A percentile compares a stretch with the other conserved stretches of the same genome.
Conservation (phyloP, 1,284 basidiomycete genomes). For the Volvariella volvacea region DNA sequence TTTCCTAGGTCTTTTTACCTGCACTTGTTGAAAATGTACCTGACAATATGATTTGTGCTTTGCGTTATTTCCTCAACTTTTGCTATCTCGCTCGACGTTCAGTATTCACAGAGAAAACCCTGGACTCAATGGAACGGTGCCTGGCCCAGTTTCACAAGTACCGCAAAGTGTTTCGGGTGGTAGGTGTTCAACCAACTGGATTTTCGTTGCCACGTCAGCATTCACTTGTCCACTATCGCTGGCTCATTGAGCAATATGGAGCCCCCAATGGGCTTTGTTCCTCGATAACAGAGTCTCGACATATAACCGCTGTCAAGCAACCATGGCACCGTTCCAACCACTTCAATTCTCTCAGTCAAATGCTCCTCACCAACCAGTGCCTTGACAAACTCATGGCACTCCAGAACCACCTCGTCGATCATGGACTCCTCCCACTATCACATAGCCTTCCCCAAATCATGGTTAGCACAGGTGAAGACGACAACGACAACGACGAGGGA, state of each 20-base stretch:
- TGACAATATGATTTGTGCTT: conserved; percentile 12
- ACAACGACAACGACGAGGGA: conserved; percentile 9
- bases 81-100: conserved; percentile 12
- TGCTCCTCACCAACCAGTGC: conserved; percentile 1
- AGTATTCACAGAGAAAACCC: conserved; percentile 11
- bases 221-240: conserved; percentile 18
- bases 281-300: conserved; percentile 1
- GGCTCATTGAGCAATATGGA: conserved; percentile 18
- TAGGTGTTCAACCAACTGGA: conserved; percentile 6
- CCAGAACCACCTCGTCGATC: background rate
- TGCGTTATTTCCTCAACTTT: conserved; percentile 9
- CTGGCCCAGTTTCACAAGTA: conserved; percentile 18
- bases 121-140: conserved; percentile 16
- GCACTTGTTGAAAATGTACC: background rate
- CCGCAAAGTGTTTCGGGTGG: conserved; percentile 19
- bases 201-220: conserved; percentile 18
- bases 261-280: conserved; percentile 20
- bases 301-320: conserved; percentile 1
- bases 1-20: no score
- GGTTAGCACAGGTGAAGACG: background rate
- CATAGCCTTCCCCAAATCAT: background rate
- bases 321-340: background rate
- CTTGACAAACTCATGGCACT: conserved; percentile 1
- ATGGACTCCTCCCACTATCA: background rate
- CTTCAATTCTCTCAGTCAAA: background rate